Conservation (phyloP, 306 rosid genomes). For the Prunus salicina region DNA sequence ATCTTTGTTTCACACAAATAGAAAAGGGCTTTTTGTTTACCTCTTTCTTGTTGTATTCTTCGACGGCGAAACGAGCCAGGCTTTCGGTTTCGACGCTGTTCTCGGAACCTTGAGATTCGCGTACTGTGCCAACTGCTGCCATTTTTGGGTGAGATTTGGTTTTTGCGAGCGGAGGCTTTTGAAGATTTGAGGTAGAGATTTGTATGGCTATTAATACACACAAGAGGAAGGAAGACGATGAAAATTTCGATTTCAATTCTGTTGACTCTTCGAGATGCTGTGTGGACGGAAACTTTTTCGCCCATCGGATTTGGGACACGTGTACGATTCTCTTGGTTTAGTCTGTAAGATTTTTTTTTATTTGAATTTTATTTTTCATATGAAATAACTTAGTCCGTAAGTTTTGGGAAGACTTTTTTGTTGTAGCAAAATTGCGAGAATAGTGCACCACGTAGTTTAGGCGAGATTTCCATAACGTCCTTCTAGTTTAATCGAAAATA, state of each 20-base stretch:
- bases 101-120: neutral
- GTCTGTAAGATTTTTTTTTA: neutral
- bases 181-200: neutral
- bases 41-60: conserved; percentile 72
- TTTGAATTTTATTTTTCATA: neutral
- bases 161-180: neutral
- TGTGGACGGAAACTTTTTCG: neutral
- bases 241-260: neutral
- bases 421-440: neutral
- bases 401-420: neutral
- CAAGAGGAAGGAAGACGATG: neutral
- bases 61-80: conserved; percentile 83
- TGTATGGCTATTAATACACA: neutral
- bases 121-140: conserved; percentile 23
- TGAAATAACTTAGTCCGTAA: neutral
- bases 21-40: conserved; percentile 18
- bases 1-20: neutral
- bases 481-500: too few relatives aligned
- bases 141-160: neutral
- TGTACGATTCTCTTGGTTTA: neutral
- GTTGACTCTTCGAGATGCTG: neutral
- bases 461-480: neutral
- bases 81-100: conserved; percentile 41
- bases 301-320: neutral
- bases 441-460: neutral